phyloP scores from a whole-genome alignment of 495 filamentous ascomycete genomes.

The Penicillium canescens region DNA sequence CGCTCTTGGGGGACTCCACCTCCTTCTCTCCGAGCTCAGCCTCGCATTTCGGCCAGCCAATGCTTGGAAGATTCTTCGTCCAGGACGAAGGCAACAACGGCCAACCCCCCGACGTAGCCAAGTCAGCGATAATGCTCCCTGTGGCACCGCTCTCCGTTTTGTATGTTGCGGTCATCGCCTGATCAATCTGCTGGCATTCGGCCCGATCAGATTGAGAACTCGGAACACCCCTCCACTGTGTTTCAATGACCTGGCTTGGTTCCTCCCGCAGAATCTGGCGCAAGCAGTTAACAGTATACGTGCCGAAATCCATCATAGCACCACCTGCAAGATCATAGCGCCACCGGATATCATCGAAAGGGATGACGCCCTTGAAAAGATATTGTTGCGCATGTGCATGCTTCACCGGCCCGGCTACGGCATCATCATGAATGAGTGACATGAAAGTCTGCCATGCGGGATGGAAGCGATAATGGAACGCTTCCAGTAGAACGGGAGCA shows the following conservation, averaged over 20 bases:
- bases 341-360: slow-evolving; percentile 55
- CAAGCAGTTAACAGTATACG: slow-evolving; percentile 47
- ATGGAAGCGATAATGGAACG: slow-evolving; percentile 58
- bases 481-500: slow-evolving; percentile 57
- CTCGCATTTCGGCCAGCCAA: slow-evolving; percentile 29
- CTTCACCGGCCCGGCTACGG: slow-evolving; percentile 6
- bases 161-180: slow-evolving; percentile 40
- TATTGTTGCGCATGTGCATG: slow-evolving; percentile 11
- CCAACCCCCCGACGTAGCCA: slow-evolving; percentile 17
- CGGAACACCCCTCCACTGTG: background rate
- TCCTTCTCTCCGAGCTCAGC: slow-evolving; percentile 29
- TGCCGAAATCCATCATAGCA: slow-evolving; percentile 57
- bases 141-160: slow-evolving; percentile 43
- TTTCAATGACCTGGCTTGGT: slow-evolving; percentile 21
- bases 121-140: slow-evolving; percentile 38
- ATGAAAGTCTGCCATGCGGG: slow-evolving; percentile 54
- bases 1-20: slow-evolving; percentile 9
- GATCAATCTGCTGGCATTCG: slow-evolving; percentile 35
- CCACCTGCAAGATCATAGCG: slow-evolving; percentile 56
- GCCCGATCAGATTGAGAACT: background rate
- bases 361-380: slow-evolving; percentile 10
- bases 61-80: slow-evolving; percentile 15
- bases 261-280: slow-evolving; percentile 37
- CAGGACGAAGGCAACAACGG: slow-evolving; percentile 12
- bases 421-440: slow-evolving; percentile 35